These are phyloP conservation scores for Pseudogymnoascus sp. DNA, from an alignment of 2,329 filamentous ascomycete species.

Conservation along the genomic window DNA sequence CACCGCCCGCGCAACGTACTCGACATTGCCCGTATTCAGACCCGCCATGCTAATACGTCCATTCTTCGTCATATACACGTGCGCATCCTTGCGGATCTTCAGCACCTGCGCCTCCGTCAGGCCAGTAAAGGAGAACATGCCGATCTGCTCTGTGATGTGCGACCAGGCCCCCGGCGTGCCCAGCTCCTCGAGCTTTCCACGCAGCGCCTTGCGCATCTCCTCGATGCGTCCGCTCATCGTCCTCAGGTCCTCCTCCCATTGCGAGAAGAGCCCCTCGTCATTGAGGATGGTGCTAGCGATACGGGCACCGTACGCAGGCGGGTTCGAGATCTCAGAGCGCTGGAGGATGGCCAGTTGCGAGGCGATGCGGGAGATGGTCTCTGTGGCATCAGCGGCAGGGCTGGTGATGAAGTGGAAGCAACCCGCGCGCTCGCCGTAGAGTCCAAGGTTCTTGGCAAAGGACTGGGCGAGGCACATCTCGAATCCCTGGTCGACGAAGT, in stretches of 20 bases:
- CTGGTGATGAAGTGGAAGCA: constrained; percentile 90
- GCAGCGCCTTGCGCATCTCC: constrained; percentile 74
- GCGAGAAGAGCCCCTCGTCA: constrained; percentile 68
- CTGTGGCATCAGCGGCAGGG: constrained; percentile 58
- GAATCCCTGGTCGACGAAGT: constrained; percentile 90
- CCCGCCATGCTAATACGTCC: constrained; percentile 97
- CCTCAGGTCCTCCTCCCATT: constrained; percentile 87
- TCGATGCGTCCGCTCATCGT: constrained; percentile 97
- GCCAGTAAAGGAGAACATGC: constrained; percentile 97
- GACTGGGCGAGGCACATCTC: constrained; percentile 83
- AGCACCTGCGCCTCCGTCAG: constrained; percentile 66
- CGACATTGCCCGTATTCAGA: constrained; percentile 84
- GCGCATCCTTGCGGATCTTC: constrained; percentile 60
- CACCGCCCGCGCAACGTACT: constrained; percentile 86
- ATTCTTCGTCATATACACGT: constrained; percentile 95
- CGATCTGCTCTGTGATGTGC: constrained; percentile 97
- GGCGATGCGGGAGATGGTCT: constrained; percentile 57
- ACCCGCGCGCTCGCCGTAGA: constrained; percentile 93
- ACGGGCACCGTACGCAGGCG: constrained; percentile 85
- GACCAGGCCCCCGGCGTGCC: constrained; percentile 88
- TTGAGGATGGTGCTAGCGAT: constrained; percentile 83
- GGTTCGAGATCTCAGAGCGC: constrained; percentile 95
- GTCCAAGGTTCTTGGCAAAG: constrained; percentile 96
- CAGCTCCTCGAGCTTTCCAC: constrained; percentile 73
- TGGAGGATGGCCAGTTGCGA: constrained; percentile 91